Evolutionary conservation across 2,329 filamentous ascomycete genomes (phyloP), one percentile per base, ranked within the genome.

Genomic region (Aspergillus uvarum): DNA sequence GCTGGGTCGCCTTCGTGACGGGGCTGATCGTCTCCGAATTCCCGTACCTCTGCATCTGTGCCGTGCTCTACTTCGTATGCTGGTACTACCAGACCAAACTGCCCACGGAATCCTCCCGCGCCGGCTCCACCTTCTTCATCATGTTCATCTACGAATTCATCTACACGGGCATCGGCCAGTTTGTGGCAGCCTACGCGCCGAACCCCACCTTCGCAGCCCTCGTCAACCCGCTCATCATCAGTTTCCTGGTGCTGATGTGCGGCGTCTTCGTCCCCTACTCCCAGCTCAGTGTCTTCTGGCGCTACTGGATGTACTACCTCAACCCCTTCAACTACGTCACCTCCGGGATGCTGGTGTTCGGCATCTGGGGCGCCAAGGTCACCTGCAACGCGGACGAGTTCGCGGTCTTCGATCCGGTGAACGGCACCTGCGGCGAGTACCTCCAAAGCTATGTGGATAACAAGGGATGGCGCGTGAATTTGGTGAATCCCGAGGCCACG

Each of bases 81-180:
- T 91, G 88, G 87, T 91, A 92, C 75, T 92, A 83, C 72, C 83
- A 89, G 0, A 83, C 85, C 1, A 89, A 89, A 0, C 78, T 92
- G 1, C 86, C 89, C 0, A 79, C 79, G 1, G 82, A 88, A 52
- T 82, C 83, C 32, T 65, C 67, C 65, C 70, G 67, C 21, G 67
- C 74, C 7, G 73, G 73, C 2, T 67, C 65, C 65, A 83, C 86
- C 2, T 92, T 88, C 76, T 78, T 92, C 47, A 90, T 93, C 84
- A 86, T 85, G 14, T 73, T 92, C 64, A 81, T 92, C 3, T 91
- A 92, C 76, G 90, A 87, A 75, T 76, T 92, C 21, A 89, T 91
- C 78, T 84, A 87, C 72, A 84, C 82, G 21, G 86, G 81, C 63
- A 92, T 87, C 85, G 90, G 89, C 14, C 90, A 91, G 72, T 92